phyloP scores from a whole-genome alignment of 2,329 filamentous ascomycete species.

The Endothia cerciana region DNA sequence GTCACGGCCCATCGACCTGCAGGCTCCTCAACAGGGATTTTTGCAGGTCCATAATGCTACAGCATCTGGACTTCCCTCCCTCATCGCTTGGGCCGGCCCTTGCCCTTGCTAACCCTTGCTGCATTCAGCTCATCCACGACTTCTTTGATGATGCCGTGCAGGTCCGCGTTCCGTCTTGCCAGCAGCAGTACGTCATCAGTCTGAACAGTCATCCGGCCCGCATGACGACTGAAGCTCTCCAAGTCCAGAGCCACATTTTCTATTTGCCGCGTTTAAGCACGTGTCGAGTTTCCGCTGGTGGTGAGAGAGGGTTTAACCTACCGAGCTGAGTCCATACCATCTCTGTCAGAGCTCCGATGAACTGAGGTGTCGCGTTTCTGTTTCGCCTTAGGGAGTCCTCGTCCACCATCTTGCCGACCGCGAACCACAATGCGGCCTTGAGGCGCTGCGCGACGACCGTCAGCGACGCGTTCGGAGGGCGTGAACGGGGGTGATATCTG shows the following conservation, averaged over 20 bases:
- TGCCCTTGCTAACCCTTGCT: constrained; percentile 37
- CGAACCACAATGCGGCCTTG: constrained; percentile 84
- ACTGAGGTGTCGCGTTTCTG: constrained; percentile 88
- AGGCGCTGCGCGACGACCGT: constrained; percentile 60
- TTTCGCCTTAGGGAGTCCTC: constrained; percentile 74
- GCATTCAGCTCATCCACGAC: constrained; percentile 66
- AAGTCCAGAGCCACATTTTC: constrained; percentile 62
- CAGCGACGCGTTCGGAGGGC: constrained; percentile 21
- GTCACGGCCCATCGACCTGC: neutral
- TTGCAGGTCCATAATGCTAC: neutral
- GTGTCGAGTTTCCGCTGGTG: neutral
- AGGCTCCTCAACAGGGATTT: neutral
- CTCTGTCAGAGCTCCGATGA: constrained; percentile 84
- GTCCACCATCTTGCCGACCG: constrained; percentile 86
- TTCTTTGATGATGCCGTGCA: constrained; percentile 74
- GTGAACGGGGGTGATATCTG: neutral
- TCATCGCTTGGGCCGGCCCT: constrained; percentile 38
- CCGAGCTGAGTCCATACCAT: constrained; percentile 87
- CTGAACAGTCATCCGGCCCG: constrained; percentile 77
- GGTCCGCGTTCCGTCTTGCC: constrained; percentile 81
- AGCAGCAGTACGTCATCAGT: constrained; percentile 88
- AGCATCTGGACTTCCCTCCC: neutral
- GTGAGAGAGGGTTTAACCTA: constrained; percentile 43
- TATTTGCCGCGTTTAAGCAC: constrained; percentile 33
- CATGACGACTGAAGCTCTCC: constrained; percentile 70